Percentiles rank a stretch among this genome's conserved stretches.
phyloP scores from a whole-genome alignment of 108 stramenopile species.

The Cafeteria roenbergensis region DNA sequence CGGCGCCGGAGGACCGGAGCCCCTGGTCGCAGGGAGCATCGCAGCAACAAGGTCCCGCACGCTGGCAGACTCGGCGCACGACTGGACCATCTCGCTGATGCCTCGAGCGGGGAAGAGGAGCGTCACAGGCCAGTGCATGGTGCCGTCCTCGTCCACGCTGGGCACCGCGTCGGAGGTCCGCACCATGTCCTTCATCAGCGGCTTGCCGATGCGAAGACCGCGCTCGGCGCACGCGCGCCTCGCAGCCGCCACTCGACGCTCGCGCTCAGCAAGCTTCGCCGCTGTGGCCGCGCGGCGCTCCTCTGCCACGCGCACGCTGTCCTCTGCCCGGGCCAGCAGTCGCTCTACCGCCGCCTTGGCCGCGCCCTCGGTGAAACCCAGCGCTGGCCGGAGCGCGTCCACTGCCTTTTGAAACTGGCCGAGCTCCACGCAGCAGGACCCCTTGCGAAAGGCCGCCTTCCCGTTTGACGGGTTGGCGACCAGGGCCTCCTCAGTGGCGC shows the following conservation, averaged over 20 bases:
- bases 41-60: not conserved
- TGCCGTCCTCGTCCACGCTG: not conserved
- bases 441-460: too few relatives aligned
- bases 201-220: slow-evolving; percentile 1
- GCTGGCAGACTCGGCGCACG: not conserved
- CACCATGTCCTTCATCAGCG: not conserved
- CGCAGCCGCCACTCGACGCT: not conserved
- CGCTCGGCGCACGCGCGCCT: not conserved
- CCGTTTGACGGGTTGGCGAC: too few relatives aligned
- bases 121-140: slow-evolving; percentile 1
- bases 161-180: not conserved
- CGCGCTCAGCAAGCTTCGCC: not conserved
- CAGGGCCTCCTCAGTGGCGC: too few relatives aligned
- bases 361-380: too few relatives aligned
- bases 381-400: too few relatives aligned
- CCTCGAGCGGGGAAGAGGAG: not conserved
- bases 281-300: too few relatives aligned
- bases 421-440: too few relatives aligned
- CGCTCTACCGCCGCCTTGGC: too few relatives aligned
- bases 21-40: not conserved
- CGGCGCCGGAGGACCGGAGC: not conserved
- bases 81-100: not conserved
- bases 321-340: too few relatives aligned
- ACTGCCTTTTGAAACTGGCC: too few relatives aligned
- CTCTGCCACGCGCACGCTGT: too few relatives aligned